Conservation (phyloP, 2,329 filamentous ascomycete species). For the Ceratocystis cacaofunesta region DNA sequence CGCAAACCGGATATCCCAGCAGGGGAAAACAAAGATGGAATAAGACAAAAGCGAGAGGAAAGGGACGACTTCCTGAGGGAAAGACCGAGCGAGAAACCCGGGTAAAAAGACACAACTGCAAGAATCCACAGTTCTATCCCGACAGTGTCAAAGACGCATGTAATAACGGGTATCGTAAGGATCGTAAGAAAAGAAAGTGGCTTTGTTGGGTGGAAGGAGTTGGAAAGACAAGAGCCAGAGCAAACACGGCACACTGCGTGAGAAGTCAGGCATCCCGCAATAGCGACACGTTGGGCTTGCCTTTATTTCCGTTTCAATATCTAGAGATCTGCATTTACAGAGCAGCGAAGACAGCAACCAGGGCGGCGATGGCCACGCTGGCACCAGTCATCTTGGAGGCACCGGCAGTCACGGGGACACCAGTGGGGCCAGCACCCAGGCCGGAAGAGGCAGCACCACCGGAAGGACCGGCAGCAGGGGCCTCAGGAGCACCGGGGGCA, state of each 20-base stretch:
- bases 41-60: neutral
- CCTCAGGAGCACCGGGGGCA: slow-evolving; percentile 16
- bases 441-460: slow-evolving; percentile 17
- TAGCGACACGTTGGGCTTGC: neutral
- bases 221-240: neutral
- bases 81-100: neutral
- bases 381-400: slow-evolving; percentile 12
- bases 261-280: neutral
- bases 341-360: slow-evolving; percentile 11
- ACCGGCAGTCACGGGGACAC: slow-evolving; percentile 15
- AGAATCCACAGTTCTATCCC: neutral
- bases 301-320: neutral
- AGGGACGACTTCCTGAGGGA: neutral
- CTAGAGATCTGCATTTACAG: slow-evolving; percentile 11
- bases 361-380: slow-evolving; percentile 3
- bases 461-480: slow-evolving; percentile 7
- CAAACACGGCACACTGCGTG: neutral
- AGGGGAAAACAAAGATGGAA: neutral
- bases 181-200: slow-evolving; percentile 16
- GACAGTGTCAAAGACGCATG: slow-evolving; percentile 9
- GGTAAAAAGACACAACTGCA: slow-evolving; percentile 2
- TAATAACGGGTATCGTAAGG: slow-evolving; percentile 17
- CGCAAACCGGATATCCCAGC: neutral
- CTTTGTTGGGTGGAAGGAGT: neutral
- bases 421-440: slow-evolving; percentile 8